Conservation (phyloP, 176 grass and related monocot genomes). For the Oryza officinalis region DNA sequence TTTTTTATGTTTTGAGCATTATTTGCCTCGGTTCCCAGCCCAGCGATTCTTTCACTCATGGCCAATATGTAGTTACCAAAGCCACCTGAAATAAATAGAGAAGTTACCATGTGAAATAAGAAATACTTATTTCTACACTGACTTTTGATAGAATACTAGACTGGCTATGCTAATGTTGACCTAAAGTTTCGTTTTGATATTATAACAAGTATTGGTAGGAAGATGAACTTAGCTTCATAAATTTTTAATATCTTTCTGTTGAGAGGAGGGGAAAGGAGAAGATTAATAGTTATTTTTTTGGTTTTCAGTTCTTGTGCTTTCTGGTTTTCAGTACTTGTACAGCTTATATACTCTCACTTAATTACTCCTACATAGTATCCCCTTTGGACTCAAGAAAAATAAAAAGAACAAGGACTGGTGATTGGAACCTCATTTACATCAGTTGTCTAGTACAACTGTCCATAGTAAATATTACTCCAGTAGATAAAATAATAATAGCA, state of each 20-base stretch:
- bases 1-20: constrained; percentile 48
- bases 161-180: background rate
- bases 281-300: too few species aligned
- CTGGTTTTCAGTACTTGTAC: background rate
- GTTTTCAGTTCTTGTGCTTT: too few species aligned
- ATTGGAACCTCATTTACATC: background rate
- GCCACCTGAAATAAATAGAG: constrained; percentile 37
- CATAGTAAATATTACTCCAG: background rate
- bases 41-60: constrained; percentile 53
- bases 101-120: background rate
- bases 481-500: background rate
- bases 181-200: background rate
- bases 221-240: background rate
- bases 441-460: background rate
- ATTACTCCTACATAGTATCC: too few species aligned
- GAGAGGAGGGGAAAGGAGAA: too few species aligned
- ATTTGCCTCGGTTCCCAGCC: constrained; percentile 38
- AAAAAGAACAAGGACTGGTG: background rate
- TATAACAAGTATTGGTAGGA: background rate
- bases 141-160: background rate
- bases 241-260: background rate
- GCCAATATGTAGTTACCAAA: constrained; percentile 45
- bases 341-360: background rate
- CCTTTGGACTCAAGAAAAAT: background rate
- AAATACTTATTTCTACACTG: background rate